phyloP scores from a whole-genome alignment of 2,329 filamentous ascomycete genomes.

The Chalaropsis thielavioides region DNA sequence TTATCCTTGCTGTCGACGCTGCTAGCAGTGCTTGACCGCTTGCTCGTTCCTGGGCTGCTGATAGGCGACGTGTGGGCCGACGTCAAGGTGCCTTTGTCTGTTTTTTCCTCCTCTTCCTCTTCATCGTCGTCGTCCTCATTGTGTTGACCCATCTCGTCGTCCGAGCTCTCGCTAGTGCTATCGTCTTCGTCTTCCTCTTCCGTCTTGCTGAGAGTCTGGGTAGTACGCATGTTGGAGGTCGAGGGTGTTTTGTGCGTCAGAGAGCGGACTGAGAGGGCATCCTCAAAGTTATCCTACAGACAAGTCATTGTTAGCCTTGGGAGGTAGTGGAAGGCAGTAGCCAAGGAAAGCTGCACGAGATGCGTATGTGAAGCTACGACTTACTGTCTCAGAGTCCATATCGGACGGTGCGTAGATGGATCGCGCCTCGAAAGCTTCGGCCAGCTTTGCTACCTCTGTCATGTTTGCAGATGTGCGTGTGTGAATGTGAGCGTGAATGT shows the following conservation, averaged over 20 bases:
- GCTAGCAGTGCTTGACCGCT: constrained; percentile 17
- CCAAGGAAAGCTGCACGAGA: not conserved
- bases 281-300: constrained; percentile 62
- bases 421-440: constrained; percentile 8
- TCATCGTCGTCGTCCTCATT: constrained; percentile 12
- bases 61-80: constrained; percentile 14
- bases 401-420: constrained; percentile 12
- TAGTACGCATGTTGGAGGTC: not conserved
- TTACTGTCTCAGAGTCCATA: constrained; percentile 15
- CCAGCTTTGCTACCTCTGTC: constrained; percentile 14
- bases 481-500: not conserved
- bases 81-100: constrained; percentile 16
- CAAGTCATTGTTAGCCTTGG: constrained; percentile 7
- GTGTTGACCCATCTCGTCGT: constrained; percentile 6
- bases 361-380: not conserved
- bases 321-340: not conserved
- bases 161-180: constrained; percentile 7
- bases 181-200: constrained; percentile 23
- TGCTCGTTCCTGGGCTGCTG: constrained; percentile 16
- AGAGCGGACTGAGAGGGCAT: constrained; percentile 53
- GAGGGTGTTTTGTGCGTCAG: constrained; percentile 35
- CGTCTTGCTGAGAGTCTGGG: constrained; percentile 13
- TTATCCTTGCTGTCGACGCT: constrained; percentile 17
- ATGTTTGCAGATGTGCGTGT: constrained; percentile 2
- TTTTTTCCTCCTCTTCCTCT: constrained; percentile 15